Percentiles rank a stretch among this genome's conserved stretches.
These are phyloP conservation scores for Massarina eburnea DNA, from an alignment of 2,329 filamentous ascomycete genomes.

Conservation along the genomic window DNA sequence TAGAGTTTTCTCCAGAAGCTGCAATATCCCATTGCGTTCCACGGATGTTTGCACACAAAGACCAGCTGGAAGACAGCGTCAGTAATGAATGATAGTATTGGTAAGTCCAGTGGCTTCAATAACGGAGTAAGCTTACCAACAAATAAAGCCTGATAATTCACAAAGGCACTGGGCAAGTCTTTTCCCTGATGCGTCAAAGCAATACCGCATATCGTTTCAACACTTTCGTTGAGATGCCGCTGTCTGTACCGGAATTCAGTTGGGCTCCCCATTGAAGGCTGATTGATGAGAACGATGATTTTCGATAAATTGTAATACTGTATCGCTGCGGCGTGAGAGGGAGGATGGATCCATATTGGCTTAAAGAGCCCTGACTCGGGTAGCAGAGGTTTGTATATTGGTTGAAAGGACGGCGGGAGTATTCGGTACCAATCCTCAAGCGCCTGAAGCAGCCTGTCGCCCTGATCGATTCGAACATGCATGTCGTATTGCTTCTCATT, in stretches of 20 bases:
- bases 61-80: constrained; percentile 22
- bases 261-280: constrained; percentile 54
- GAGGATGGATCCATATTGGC: constrained; percentile 34
- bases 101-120: too few relatives aligned
- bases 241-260: constrained; percentile 51
- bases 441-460: constrained; percentile 50
- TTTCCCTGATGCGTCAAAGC: constrained; percentile 44
- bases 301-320: constrained; percentile 57
- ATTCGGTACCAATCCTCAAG: constrained; percentile 54
- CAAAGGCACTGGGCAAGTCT: constrained; percentile 29
- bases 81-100: background rate
- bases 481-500: constrained; percentile 51
- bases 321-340: constrained; percentile 47
- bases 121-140: constrained; percentile 33
- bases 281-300: constrained; percentile 56
- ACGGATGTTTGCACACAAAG: constrained; percentile 32
- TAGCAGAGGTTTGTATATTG: constrained; percentile 38
- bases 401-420: constrained; percentile 49
- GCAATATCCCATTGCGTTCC: constrained; percentile 28
- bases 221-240: constrained; percentile 49
- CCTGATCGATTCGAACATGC: constrained; percentile 50
- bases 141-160: constrained; percentile 32
- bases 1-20: constrained; percentile 30
- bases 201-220: constrained; percentile 54
- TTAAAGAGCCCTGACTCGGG: constrained; percentile 18